Evolutionary conservation across 768 basidiomycete genomes (phyloP).

Genomic region (Panellus pusillus): DNA sequence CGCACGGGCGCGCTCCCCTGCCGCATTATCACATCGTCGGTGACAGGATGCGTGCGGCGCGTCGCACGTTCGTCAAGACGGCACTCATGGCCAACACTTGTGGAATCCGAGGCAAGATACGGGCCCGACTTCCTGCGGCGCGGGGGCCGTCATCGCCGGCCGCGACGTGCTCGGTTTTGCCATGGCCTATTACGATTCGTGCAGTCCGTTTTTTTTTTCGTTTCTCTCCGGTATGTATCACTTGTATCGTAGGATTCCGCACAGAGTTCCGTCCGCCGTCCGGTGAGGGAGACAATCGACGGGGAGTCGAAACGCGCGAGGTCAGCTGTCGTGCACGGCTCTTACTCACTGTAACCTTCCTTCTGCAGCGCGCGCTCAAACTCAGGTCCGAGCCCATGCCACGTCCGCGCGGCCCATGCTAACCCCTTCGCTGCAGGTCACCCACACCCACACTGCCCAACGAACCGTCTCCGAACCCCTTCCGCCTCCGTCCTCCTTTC

Average conservation of each 20-base stretch:
- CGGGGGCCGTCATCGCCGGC: no score
- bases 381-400: constrained; percentile 11
- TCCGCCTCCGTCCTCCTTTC: constrained; percentile 17
- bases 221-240: no score
- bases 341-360: no score
- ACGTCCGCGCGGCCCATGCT: background rate
- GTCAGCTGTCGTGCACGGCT: no score
- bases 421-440: background rate
- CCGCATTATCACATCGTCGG: no score
- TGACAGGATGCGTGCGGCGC: no score
- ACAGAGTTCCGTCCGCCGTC: constrained; percentile 48
- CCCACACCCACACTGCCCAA: background rate
- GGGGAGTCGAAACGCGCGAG: constrained; percentile 40
- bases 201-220: constrained; percentile 32
- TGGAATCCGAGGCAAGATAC: no score
- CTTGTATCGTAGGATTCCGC: constrained; percentile 32
- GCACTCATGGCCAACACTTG: no score
- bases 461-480: constrained; percentile 21
- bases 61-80: no score
- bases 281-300: constrained; percentile 41
- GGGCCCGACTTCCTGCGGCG: no score
- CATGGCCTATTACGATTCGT: constrained; percentile 41
- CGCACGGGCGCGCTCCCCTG: no score
- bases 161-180: constrained; percentile 42
- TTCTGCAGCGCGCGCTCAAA: constrained; percentile 10